Base-by-base conservation (phyloP, 257 asterid genomes). In the Nyctanthes arbortristis region DNA sequence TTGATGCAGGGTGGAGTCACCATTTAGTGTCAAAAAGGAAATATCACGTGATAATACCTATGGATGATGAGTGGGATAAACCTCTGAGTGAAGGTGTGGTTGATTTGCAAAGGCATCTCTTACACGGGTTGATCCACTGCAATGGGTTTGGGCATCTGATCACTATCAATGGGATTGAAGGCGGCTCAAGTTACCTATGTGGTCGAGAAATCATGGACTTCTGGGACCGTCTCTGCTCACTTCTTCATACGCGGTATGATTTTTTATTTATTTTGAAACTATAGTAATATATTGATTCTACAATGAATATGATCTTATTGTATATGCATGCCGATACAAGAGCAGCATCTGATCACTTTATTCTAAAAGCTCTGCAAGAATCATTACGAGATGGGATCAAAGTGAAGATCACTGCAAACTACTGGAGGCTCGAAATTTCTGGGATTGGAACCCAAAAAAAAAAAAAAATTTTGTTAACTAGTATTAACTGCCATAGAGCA, bases 91-190 rank as follows among this genome's bases (percentile, higher is more conserved):
- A 83, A 40, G 82, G 82, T 63, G 84, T 76, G 54, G 72, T 86
- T 55, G 92, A 94, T 74, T 61, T 77, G 34, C 86, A 85, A 47
- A 81, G 87, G 1, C 95, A 94, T 66, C 79, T 94, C 61, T 73
- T 94, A 77, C 97, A 88, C 47, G 99, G 97, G 54, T 73, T 91
- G 81, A 88, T 89, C 62, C 99, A 94, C 60, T 84, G 95, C 79
- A 89, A 94, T 61, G 99, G 99, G 3, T 88, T 75, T 32, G 99
- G 97, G 0, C 97, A 91, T 79, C 75, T 91, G 83, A 76, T 89
- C n/a, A 79, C 88, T 67, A 71, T 89, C 58, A 91, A 91, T 73
- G 99, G 99, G 36, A 78, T 91, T 36, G 96, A 89, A 77, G 93
- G 99, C 6, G 97, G 97, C 6, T 91, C 97, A 5, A 80, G 82